Conservation (phyloP, 768 basidiomycete genomes). For the Mycena filopes region DNA sequence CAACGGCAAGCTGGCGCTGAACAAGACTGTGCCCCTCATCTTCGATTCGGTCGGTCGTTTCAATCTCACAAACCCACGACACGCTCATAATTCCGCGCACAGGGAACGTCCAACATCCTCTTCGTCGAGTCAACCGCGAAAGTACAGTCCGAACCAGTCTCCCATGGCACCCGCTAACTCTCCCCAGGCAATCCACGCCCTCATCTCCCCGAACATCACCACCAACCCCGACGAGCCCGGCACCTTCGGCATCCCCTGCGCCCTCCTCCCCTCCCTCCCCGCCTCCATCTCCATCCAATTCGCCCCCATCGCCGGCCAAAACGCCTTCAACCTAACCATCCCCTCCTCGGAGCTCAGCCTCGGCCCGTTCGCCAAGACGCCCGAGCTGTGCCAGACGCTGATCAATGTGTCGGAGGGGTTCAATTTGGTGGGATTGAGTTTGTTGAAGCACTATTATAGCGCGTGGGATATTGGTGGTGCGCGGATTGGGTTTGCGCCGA, state of each 20-base stretch:
- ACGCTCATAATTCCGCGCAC: background rate
- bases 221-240: conserved; percentile 45
- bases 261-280: conserved; percentile 40
- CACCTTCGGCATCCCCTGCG: conserved; percentile 48
- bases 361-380: conserved; percentile 46
- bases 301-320: conserved; percentile 37
- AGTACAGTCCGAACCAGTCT: background rate
- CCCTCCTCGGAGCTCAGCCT: conserved; percentile 50
- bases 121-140: conserved; percentile 40
- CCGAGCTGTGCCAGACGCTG: conserved; percentile 48
- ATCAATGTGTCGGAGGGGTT: conserved; percentile 47
- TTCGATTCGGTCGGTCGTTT: conserved; percentile 57
- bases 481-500: conserved; percentile 45
- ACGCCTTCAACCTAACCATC: conserved; percentile 48
- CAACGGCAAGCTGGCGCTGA: conserved; percentile 62
- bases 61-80: conserved; percentile 43
- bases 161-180: background rate
- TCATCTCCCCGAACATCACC: conserved; percentile 49
- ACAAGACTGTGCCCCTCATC: conserved; percentile 54
- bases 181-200: conserved; percentile 42
- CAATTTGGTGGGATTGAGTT: conserved; percentile 44
- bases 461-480: conserved; percentile 37
- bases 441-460: conserved; percentile 52
- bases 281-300: conserved; percentile 49
- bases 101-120: conserved; percentile 41